Percentiles rank a stretch among this genome's conserved stretches.
These are phyloP conservation scores for Boletus vermiculosoides DNA, from an alignment of 768 basidiomycete genomes.

Conservation along the genomic window DNA sequence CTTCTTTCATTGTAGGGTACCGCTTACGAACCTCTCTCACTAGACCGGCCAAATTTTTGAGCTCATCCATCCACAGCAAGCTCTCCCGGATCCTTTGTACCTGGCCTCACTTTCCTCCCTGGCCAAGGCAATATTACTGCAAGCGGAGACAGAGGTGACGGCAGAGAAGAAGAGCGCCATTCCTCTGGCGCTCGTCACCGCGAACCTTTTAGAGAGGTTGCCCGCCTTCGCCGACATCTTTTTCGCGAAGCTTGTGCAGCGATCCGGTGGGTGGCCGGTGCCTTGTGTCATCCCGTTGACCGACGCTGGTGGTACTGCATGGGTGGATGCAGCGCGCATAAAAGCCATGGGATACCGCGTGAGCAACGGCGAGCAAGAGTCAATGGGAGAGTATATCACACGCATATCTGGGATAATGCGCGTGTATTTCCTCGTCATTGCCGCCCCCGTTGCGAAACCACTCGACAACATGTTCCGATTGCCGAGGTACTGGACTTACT, in stretches of 20 bases:
- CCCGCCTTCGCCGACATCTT: slow-evolving; percentile 69
- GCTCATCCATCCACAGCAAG: slow-evolving; percentile 36
- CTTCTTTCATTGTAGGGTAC: slow-evolving; percentile 6
- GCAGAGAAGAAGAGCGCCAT: slow-evolving; percentile 83
- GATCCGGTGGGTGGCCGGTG: slow-evolving; percentile 85
- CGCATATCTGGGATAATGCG: slow-evolving; percentile 80
- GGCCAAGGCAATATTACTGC: slow-evolving; percentile 81
- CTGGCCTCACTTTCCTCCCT: slow-evolving; percentile 82
- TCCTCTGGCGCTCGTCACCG: slow-evolving; percentile 72
- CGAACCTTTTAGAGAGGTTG: slow-evolving; percentile 62
- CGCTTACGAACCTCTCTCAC: slow-evolving; percentile 11
- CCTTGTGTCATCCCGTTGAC: slow-evolving; percentile 57
- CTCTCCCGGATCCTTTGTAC: slow-evolving; percentile 48
- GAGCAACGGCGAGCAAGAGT: slow-evolving; percentile 49
- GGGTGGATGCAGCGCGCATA: slow-evolving; percentile 39
- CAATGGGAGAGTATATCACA: slow-evolving; percentile 55
- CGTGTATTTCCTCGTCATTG: slow-evolving; percentile 78
- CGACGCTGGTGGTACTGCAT: slow-evolving; percentile 50
- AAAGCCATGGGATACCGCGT: slow-evolving; percentile 61
- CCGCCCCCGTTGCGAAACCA: slow-evolving; percentile 41
- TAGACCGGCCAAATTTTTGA: slow-evolving; percentile 44
- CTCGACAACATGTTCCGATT: slow-evolving; percentile 49
- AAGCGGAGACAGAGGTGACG: slow-evolving; percentile 91
- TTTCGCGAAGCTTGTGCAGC: slow-evolving; percentile 82
- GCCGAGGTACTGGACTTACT: slow-evolving; percentile 70